Conservation (phyloP, 192 early-diverging fungal genomes). For the Chytriomyces sp. region DNA sequence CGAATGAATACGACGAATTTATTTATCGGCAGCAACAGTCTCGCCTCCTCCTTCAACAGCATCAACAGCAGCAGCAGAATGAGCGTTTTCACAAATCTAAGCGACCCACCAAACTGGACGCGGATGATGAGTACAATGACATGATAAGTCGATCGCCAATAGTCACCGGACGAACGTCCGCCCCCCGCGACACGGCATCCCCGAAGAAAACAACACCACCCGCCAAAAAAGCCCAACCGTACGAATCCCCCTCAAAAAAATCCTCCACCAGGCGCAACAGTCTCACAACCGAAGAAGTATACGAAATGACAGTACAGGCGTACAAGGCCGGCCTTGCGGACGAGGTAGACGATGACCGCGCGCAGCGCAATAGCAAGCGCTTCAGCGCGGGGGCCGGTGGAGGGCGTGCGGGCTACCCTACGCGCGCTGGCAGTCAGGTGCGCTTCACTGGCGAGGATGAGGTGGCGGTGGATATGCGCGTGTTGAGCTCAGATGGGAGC, state of each 20-base stretch:
- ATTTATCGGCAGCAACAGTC: no score
- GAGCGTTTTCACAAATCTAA: constrained; percentile 18
- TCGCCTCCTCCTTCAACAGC: no score
- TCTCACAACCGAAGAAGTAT: constrained; percentile 13
- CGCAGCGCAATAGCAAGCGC: neutral
- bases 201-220: no score
- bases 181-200: neutral
- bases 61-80: neutral
- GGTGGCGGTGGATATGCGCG: constrained; percentile 17
- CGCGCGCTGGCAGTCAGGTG: constrained; percentile 10
- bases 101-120: constrained; percentile 17
- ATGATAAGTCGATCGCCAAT: neutral
- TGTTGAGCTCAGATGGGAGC: constrained; percentile 5
- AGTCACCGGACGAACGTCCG: neutral
- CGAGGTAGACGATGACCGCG: constrained; percentile 6
- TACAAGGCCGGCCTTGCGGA: constrained; percentile 24
- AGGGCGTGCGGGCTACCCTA: constrained; percentile 7
- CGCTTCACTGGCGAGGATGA: constrained; percentile 26
- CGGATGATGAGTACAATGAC: neutral
- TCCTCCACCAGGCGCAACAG: neutral
- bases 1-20: neutral
- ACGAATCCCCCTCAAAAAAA: no score
- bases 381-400: neutral
- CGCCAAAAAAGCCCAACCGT: no score
- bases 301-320: constrained; percentile 27